These are phyloP conservation scores for Fusarium anguioides DNA, from an alignment of 2,329 filamentous ascomycete genomes.

Conservation along the genomic window DNA sequence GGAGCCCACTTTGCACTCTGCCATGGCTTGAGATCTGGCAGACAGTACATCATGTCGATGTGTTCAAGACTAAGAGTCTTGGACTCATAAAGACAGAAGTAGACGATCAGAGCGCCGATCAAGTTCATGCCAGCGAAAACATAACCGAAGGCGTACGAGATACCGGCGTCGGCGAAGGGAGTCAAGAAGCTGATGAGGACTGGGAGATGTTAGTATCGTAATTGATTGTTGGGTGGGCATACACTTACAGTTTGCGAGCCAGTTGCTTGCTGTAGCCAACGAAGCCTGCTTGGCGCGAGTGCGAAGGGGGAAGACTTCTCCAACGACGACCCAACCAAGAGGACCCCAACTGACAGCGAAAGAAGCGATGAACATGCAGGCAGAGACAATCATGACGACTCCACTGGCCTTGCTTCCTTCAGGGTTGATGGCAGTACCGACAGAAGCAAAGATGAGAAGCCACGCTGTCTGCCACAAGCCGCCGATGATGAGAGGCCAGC, in stretches of 20 bases:
- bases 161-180: slow-evolving; percentile 70
- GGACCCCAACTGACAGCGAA: slow-evolving; percentile 78
- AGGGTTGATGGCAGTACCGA: slow-evolving; percentile 61
- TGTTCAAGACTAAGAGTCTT: slow-evolving; percentile 74
- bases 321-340: slow-evolving; percentile 74
- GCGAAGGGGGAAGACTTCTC: slow-evolving; percentile 71
- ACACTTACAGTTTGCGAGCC: slow-evolving; percentile 67
- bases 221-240: fast-evolving
- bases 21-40: slow-evolving; percentile 68
- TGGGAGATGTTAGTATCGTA: slow-evolving; percentile 31
- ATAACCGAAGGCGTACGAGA: slow-evolving; percentile 72
- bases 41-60: slow-evolving; percentile 76
- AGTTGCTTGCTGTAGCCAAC: slow-evolving; percentile 66
- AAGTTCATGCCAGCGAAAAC: slow-evolving; percentile 73
- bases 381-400: slow-evolving; percentile 76
- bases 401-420: slow-evolving; percentile 61
- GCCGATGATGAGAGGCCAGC: slow-evolving; percentile 73
- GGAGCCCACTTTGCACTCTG: slow-evolving; percentile 65
- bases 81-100: slow-evolving; percentile 76
- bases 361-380: slow-evolving; percentile 78
- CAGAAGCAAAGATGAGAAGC: slow-evolving; percentile 71
- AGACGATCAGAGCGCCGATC: slow-evolving; percentile 67
- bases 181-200: slow-evolving; percentile 76
- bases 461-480: slow-evolving; percentile 75
- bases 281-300: slow-evolving; percentile 66